These are phyloP conservation scores for Panicum miliaceum DNA, from an alignment of 176 grass and related monocot genomes.

Conservation along the genomic window DNA sequence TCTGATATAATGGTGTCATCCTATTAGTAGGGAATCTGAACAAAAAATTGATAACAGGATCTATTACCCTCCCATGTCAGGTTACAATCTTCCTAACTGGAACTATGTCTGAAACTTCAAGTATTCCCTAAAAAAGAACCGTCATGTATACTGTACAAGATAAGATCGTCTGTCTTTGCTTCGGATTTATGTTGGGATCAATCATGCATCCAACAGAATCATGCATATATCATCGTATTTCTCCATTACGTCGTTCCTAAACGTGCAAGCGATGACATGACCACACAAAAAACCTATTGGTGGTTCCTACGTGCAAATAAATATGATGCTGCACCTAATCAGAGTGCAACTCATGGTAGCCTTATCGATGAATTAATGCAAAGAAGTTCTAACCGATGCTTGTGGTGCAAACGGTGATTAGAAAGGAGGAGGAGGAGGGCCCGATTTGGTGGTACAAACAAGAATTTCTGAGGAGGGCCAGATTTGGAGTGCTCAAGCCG, in stretches of 20 bases:
- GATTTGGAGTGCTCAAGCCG: too few relatives aligned
- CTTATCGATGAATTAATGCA: neutral
- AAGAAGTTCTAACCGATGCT: neutral
- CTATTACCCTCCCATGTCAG: too few relatives aligned
- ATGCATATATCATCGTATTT: neutral
- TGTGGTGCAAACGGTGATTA: too few relatives aligned
- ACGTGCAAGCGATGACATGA: constrained; percentile 22
- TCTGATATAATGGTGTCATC: too few relatives aligned
- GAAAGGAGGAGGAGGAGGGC: too few relatives aligned
- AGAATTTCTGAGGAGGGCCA: too few relatives aligned
- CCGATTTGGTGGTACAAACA: too few relatives aligned
- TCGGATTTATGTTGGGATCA: neutral
- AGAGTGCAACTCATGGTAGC: neutral
- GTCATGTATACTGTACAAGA: neutral
- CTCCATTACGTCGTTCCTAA: neutral
- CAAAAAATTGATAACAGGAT: too few relatives aligned
- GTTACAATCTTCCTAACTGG: too few relatives aligned
- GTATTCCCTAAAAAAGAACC: neutral
- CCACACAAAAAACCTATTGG: neutral
- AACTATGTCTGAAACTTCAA: neutral
- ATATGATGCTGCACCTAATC: too few relatives aligned
- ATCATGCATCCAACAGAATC: neutral
- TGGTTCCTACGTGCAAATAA: neutral
- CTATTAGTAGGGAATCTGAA: too few relatives aligned
- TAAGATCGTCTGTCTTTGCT: neutral